Conservation (phyloP, 1,284 basidiomycete species). For the Melampsora americana region DNA sequence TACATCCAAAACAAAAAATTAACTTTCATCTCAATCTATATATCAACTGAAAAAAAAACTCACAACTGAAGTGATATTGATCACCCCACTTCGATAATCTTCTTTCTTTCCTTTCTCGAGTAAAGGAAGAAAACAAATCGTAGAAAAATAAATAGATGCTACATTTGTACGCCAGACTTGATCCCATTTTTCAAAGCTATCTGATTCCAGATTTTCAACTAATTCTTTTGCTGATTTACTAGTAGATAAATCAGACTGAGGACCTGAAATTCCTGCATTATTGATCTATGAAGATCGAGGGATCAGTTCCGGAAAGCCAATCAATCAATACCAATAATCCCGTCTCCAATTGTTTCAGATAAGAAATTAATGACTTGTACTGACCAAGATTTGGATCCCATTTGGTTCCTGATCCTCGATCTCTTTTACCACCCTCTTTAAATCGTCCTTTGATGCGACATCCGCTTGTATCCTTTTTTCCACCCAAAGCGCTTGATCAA, state of each 20-base stretch:
- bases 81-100: constrained; percentile 36
- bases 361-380: not conserved
- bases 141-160: constrained; percentile 30
- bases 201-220: constrained; percentile 12
- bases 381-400: constrained; percentile 37
- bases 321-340: not conserved
- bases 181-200: constrained; percentile 41
- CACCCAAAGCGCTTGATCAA: not conserved
- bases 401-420: constrained; percentile 32
- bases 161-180: constrained; percentile 42
- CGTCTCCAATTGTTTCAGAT: not conserved
- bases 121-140: constrained; percentile 31
- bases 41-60: constrained; percentile 3
- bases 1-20: not conserved
- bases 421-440: constrained; percentile 23
- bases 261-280: constrained; percentile 40
- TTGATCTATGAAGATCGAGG: constrained; percentile 18
- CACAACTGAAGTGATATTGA: constrained; percentile 41
- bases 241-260: constrained; percentile 5
- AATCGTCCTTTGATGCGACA: constrained; percentile 29
- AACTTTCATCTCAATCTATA: not conserved
- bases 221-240: not conserved
- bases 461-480: constrained; percentile 30
- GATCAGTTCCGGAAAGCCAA: no score
- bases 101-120: constrained; percentile 21